These are phyloP conservation scores for Cladophialophora carrionii DNA, from an alignment of 2,329 filamentous ascomycete genomes.

Conservation along the genomic window DNA sequence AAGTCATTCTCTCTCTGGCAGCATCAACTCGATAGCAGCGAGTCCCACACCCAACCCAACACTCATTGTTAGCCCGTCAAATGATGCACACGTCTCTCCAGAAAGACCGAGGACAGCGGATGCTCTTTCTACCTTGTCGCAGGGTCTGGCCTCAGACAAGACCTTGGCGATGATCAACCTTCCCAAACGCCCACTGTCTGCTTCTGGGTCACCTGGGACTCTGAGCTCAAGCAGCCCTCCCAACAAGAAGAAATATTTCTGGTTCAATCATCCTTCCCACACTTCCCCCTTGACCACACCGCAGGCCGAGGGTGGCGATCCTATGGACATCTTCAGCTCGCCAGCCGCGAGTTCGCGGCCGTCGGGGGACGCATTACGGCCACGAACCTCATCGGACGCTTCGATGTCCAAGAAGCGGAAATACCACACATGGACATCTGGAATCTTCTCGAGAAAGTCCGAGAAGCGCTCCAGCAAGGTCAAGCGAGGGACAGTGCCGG, in stretches of 20 bases:
- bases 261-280: slow-evolving; percentile 41
- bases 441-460: slow-evolving; percentile 55
- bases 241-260: slow-evolving; percentile 40
- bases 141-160: slow-evolving; percentile 40
- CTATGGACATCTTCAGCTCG: slow-evolving; percentile 27
- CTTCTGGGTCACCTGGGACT: slow-evolving; percentile 41
- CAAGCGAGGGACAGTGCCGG: slow-evolving; percentile 47
- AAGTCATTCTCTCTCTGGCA: slow-evolving; percentile 75
- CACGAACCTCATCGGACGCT: slow-evolving; percentile 42
- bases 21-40: slow-evolving; percentile 69
- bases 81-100: slow-evolving; percentile 36
- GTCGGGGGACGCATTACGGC: slow-evolving; percentile 32
- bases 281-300: slow-evolving; percentile 42
- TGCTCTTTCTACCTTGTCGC: slow-evolving; percentile 38
- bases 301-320: slow-evolving; percentile 37
- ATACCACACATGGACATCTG: slow-evolving; percentile 66
- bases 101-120: slow-evolving; percentile 52
- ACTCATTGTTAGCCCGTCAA: slow-evolving; percentile 30
- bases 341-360: slow-evolving; percentile 6
- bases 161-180: slow-evolving; percentile 34
- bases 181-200: slow-evolving; percentile 49
- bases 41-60: slow-evolving; percentile 58
- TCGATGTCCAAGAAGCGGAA: slow-evolving; percentile 67
- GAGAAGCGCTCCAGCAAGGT: slow-evolving; percentile 52
- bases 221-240: slow-evolving; percentile 36